These are phyloP conservation scores for Fusarium torreyae DNA, from an alignment of 2,329 filamentous ascomycete genomes.

Conservation along the genomic window DNA sequence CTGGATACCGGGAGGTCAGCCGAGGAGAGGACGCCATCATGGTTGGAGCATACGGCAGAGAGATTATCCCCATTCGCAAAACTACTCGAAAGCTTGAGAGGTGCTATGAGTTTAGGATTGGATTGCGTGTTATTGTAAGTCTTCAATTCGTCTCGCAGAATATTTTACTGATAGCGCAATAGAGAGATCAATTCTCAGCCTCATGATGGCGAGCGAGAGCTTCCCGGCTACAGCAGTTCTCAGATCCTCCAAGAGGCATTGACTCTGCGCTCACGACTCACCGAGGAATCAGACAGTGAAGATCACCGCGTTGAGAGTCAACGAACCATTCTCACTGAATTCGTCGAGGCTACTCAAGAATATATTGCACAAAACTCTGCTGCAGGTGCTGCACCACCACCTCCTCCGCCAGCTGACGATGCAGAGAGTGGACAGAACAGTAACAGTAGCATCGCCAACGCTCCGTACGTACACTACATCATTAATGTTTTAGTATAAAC, in stretches of 20 bases:
- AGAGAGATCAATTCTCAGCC: conserved; percentile 47
- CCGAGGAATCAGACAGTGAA: conserved; percentile 38
- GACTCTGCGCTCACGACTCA: conserved; percentile 38
- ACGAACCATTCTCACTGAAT: conserved; percentile 35
- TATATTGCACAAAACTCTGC: conserved; percentile 46
- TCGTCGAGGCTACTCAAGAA: conserved; percentile 45
- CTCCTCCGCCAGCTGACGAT: conserved; percentile 21
- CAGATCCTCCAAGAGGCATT: conserved; percentile 49
- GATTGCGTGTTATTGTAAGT: conserved; percentile 46
- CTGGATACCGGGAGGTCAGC: conserved; percentile 30
- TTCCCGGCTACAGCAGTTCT: conserved; percentile 49
- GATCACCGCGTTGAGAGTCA: conserved; percentile 42
- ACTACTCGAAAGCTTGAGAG: conserved; percentile 41
- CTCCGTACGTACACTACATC: conserved; percentile 16
- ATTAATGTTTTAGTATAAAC: too few relatives aligned
- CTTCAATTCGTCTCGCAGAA: rapidly evolving
- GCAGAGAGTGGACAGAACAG: conserved; percentile 17
- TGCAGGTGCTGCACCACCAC: conserved; percentile 13
- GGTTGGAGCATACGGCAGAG: conserved; percentile 48
- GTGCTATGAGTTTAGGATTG: conserved; percentile 46
- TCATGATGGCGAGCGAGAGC: conserved; percentile 33
- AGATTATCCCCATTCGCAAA: conserved; percentile 38
- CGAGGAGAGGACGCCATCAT: conserved; percentile 29
- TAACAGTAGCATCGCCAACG: conserved; percentile 18
- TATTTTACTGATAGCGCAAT: conserved; percentile 10